These are phyloP conservation scores for Didymosphaeria variabile DNA, from an alignment of 2,329 filamentous ascomycete genomes.

Conservation along the genomic window DNA sequence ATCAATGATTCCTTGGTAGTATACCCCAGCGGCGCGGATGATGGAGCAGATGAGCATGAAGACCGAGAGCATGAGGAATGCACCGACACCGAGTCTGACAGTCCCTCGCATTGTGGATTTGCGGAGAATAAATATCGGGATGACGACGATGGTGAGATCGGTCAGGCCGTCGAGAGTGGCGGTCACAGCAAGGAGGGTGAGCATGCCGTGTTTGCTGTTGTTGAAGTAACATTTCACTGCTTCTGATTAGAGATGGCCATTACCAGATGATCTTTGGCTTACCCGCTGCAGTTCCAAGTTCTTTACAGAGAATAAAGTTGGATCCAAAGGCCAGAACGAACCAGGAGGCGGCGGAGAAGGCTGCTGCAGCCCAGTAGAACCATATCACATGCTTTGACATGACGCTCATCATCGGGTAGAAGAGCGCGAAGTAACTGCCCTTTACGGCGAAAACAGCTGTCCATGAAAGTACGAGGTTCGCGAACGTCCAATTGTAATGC, in stretches of 20 bases:
- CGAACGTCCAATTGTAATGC: conserved; percentile 16
- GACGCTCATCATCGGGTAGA: conserved; percentile 17
- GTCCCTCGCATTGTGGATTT: conserved; percentile 7
- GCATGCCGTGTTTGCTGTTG: conserved; percentile 1
- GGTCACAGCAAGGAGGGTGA: not conserved
- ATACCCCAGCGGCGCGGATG: conserved; percentile 8
- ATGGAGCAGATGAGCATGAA: conserved; percentile 16
- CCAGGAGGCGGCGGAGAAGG: conserved; percentile 9
- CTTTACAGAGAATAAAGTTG: not conserved
- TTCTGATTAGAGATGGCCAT: not conserved
- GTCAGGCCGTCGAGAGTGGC: conserved; percentile 9
- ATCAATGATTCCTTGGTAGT: conserved; percentile 4
- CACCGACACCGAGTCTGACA: conserved; percentile 9
- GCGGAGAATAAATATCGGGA: conserved; percentile 24
- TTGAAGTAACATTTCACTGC: conserved; percentile 7
- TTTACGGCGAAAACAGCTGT: conserved; percentile 9
- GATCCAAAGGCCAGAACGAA: conserved; percentile 3
- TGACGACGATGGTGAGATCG: conserved; percentile 20
- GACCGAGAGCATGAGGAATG: conserved; percentile 15
- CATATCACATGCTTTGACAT: conserved; percentile 18
- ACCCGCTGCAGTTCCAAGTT: conserved; percentile 5
- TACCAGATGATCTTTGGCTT: not conserved
- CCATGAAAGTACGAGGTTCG: conserved; percentile 19
- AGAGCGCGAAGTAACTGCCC: conserved; percentile 16
- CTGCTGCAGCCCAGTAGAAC: conserved; percentile 21